Evolutionary conservation across 2,329 filamentous ascomycete genomes (phyloP).

Genomic region (Fusarium domesticum): DNA sequence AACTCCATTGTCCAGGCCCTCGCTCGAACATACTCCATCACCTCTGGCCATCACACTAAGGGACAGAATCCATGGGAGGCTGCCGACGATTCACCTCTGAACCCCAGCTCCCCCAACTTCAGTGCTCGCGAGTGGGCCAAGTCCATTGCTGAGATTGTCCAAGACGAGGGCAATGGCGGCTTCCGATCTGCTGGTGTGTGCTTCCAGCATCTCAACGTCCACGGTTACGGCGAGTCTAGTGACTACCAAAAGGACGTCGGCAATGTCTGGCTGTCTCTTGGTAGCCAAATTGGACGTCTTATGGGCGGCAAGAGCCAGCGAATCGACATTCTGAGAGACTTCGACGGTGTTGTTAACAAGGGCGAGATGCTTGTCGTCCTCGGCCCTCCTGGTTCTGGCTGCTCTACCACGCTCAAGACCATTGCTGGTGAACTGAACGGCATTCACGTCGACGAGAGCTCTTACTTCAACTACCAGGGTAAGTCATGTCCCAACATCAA

Average conservation of each 20-base stretch:
- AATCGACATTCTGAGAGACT: constrained; percentile 65
- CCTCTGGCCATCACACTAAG: constrained; percentile 38
- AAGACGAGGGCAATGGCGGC: constrained; percentile 50
- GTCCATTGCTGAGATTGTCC: constrained; percentile 52
- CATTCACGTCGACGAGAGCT: constrained; percentile 65
- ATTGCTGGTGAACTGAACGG: constrained; percentile 81
- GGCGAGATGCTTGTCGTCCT: constrained; percentile 76
- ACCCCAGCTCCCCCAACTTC: constrained; percentile 54
- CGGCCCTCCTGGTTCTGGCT: constrained; percentile 70
- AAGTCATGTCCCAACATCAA: constrained; percentile 18
- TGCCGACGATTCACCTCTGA: constrained; percentile 48
- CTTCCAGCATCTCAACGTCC: constrained; percentile 66
- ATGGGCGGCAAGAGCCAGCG: constrained; percentile 51
- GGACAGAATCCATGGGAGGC: constrained; percentile 50
- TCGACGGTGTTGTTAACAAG: constrained; percentile 65
- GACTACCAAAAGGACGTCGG: constrained; percentile 68
- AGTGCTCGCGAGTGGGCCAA: constrained; percentile 58
- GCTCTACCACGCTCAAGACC: constrained; percentile 81
- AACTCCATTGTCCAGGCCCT: constrained; percentile 53
- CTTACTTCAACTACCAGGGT: constrained; percentile 81
- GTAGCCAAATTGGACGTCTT: constrained; percentile 45
- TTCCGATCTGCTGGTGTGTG: constrained; percentile 62
- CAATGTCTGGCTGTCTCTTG: constrained; percentile 56
- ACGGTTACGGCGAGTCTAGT: constrained; percentile 63
- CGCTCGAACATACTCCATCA: constrained; percentile 53